These are phyloP conservation scores for Chaetoscypha palmicola DNA, from an alignment of 2,329 filamentous ascomycete genomes.

Conservation along the genomic window DNA sequence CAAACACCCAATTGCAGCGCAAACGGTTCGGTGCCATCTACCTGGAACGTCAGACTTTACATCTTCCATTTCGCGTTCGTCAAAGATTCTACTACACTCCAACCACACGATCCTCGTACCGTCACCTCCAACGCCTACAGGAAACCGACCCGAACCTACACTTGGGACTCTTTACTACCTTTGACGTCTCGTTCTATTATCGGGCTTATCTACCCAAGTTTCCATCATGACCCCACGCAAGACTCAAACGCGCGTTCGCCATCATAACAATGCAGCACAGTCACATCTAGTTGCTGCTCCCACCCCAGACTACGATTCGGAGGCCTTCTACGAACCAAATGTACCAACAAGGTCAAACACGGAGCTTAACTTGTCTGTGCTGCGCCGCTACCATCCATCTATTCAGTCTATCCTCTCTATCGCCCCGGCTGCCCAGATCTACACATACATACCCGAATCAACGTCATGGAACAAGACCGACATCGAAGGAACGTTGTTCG, in stretches of 20 bases:
- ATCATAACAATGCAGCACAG: slow-evolving; percentile 31
- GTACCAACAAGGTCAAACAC: slow-evolving; percentile 59
- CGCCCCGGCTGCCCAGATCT: slow-evolving; percentile 80
- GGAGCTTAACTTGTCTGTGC: slow-evolving; percentile 79
- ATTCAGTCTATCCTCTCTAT: slow-evolving; percentile 70
- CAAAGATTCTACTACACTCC: no score
- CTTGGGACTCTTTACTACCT: no score
- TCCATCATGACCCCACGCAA: slow-evolving; percentile 35
- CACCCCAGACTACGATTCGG: slow-evolving; percentile 48
- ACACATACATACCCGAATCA: slow-evolving; percentile 62
- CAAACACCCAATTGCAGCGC: no score
- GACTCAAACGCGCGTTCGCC: slow-evolving; percentile 27
- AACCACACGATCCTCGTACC: no score
- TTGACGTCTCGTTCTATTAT: no score
- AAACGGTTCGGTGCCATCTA: no score
- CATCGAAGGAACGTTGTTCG: slow-evolving; percentile 82
- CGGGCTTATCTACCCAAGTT: no score
- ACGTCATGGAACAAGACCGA: slow-evolving; percentile 77
- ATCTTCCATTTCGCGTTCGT: no score
- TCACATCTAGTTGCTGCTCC: slow-evolving; percentile 32
- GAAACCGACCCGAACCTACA: no score
- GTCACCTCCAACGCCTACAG: no score
- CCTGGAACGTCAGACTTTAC: no score
- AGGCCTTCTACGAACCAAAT: slow-evolving; percentile 33
- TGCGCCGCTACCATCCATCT: slow-evolving; percentile 72